Conservation (phyloP, 176 grass and related monocot species). For the Miscanthus lutarioriparius region DNA sequence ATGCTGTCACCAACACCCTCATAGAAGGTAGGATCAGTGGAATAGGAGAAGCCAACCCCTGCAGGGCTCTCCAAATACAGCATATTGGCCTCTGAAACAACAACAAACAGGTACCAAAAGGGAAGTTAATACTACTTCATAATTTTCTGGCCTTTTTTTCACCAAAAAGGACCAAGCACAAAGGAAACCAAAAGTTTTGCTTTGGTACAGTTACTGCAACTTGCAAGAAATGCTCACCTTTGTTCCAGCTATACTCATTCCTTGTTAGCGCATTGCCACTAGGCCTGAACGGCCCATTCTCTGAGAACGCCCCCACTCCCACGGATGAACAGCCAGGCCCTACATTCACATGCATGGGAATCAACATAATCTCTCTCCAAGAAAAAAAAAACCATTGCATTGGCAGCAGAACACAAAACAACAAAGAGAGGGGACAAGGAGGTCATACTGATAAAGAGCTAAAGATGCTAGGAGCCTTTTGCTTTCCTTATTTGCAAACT, state of each 20-base stretch:
- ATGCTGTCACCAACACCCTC: constrained; percentile 71
- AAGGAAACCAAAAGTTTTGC: constrained; percentile 20
- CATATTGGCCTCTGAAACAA: constrained; percentile 78
- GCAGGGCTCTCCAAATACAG: constrained; percentile 89
- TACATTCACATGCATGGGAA: constrained; percentile 37
- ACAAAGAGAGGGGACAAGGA: not conserved
- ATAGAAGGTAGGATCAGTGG: constrained; percentile 67
- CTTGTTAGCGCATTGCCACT: constrained; percentile 65
- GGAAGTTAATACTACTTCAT: not conserved
- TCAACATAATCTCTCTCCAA: constrained; percentile 12
- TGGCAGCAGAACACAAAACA: not conserved
- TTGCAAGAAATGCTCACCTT: constrained; percentile 56
- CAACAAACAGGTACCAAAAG: constrained; percentile 23
- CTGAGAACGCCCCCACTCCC: constrained; percentile 93
- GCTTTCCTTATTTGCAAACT: not conserved
- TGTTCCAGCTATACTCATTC: constrained; percentile 96
- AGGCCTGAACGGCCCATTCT: constrained; percentile 93
- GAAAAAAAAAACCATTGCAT: not conserved
- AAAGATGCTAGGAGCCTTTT: constrained; percentile 2
- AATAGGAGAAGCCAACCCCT: constrained; percentile 85
- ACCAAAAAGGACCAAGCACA: constrained; percentile 17
- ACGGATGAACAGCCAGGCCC: constrained; percentile 96
- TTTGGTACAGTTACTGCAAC: constrained; percentile 16
- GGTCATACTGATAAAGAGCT: constrained; percentile 14
- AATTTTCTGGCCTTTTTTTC: not conserved